These are phyloP conservation scores for Mallotus japonicus DNA, from an alignment of 441 rosid genomes.

Conservation along the genomic window DNA sequence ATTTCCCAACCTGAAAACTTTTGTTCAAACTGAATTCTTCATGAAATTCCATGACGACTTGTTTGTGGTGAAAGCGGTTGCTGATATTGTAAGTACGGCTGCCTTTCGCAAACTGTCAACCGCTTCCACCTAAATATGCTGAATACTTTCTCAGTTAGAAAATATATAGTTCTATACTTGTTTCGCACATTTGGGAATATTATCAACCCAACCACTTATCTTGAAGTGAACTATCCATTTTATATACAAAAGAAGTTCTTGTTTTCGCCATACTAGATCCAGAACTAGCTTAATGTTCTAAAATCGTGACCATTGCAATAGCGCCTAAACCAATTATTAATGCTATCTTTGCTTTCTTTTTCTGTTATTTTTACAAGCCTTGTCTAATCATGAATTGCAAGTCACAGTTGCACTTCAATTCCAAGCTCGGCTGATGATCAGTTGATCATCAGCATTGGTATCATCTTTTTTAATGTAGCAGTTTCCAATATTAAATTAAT, in stretches of 20 bases:
- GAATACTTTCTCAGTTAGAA: slow-evolving; percentile 1
- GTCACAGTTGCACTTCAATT: neutral
- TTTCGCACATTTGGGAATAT: neutral
- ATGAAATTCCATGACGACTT: slow-evolving; percentile 6
- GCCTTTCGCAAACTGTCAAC: slow-evolving; percentile 8
- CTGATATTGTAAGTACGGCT: slow-evolving; percentile 20
- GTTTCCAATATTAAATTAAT: no score
- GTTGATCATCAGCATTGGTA: no score
- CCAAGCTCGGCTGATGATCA: neutral
- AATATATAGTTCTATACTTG: neutral
- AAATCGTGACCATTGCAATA: neutral
- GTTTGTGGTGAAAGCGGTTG: slow-evolving; percentile 16
- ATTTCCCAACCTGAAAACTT: slow-evolving; percentile 3
- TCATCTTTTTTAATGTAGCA: no score
- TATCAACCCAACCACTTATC: neutral
- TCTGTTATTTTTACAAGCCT: no score
- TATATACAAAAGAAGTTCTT: neutral
- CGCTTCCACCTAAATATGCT: slow-evolving; percentile 4
- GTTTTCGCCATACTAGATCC: neutral
- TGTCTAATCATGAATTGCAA: no score
- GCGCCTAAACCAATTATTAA: neutral
- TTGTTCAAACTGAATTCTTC: slow-evolving; percentile 1
- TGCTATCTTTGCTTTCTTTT: neutral
- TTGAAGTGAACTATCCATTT: neutral
- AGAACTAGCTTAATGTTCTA: neutral